Base-by-base conservation (phyloP, 2,329 filamentous ascomycete genomes). In the Colletotrichum sansevieriae region DNA sequence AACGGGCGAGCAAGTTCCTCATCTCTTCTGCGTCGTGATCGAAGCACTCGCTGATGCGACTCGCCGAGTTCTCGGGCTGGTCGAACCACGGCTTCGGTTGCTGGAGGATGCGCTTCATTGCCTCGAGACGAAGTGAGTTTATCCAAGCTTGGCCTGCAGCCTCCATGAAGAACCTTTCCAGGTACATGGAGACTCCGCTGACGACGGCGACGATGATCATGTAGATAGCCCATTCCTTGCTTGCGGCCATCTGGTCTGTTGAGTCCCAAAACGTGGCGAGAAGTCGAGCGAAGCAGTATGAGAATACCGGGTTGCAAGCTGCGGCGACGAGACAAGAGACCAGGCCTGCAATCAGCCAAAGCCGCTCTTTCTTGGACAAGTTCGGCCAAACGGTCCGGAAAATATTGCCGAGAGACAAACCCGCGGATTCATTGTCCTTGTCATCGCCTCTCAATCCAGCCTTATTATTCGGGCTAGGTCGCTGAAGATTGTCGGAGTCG, bases 21-120 rank as follows among this genome's bases (percentile, higher is more conserved):
- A 96, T 95, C 76, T 97, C 94, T 76, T 98, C 94, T 0, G 91
- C 92, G 73, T 93, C 92, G 15, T 91, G 87, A 74, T 97, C 93
- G 0, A 98, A 85, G 51, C 87, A 91, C 69, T 93, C 90, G 1
- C 85, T 89, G 47, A 98, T 84, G 2, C 85, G 83, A 1, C 84
- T 83, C 0, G 91, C 82, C 0, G 86, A 88, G 76, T 96, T 92
- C 39, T 84, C 83, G 2, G 91, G 84, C 57, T 85, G 82, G 71
- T 94, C 90, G 73, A 97, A 97, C 91, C 94, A 98, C 4, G 86
- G 79, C 70, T 87, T 90, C 1, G 93, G 91, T 75, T 98, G 95
- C 44, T 87, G 84, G 0, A 98, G 83, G 15, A 97, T 89, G 1
- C 87, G 85, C 56, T 83, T 84, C 71, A 97, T 82, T 0, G 92